Percentiles rank a stretch among this genome's conserved stretches.
Conservation (phyloP, 192 early-diverging fungal species). For the Coemansia sp. region DNA sequence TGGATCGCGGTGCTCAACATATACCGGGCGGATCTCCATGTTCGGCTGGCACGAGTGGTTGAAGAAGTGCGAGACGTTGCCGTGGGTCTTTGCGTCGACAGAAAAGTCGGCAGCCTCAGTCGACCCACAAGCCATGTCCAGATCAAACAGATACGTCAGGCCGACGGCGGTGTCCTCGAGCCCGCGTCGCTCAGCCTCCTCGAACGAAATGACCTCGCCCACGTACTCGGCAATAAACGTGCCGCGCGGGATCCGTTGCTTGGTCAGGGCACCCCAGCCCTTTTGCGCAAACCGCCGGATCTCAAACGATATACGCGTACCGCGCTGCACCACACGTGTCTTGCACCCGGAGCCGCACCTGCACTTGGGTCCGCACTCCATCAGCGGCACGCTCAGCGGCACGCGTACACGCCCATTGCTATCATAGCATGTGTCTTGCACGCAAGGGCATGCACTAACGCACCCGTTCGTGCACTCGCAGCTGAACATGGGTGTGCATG, state of each 20-base stretch:
- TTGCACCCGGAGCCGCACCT: slow-evolving; percentile 32
- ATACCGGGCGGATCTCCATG: slow-evolving; percentile 55
- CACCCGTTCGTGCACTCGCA: slow-evolving; percentile 38
- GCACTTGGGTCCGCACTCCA: slow-evolving; percentile 49
- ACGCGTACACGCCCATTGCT: slow-evolving; percentile 23
- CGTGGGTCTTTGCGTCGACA: slow-evolving; percentile 89
- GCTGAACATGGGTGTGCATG: slow-evolving; percentile 32
- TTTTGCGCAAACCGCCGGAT: slow-evolving; percentile 41
- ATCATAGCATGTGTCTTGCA: slow-evolving; percentile 32
- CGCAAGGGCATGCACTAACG: slow-evolving; percentile 23
- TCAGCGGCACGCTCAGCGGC: slow-evolving; percentile 8
- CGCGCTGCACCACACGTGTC: slow-evolving; percentile 50
- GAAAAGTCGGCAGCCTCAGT: slow-evolving; percentile 93
- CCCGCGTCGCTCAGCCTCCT: slow-evolving; percentile 73
- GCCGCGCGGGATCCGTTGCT: slow-evolving; percentile 37
- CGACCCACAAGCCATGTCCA: slow-evolving; percentile 71
- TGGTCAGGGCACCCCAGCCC: slow-evolving; percentile 53
- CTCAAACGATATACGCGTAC: slow-evolving; percentile 32
- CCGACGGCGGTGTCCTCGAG: slow-evolving; percentile 21
- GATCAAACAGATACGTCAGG: slow-evolving; percentile 67
- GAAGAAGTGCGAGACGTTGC: slow-evolving; percentile 94
- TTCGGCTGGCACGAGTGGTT: slow-evolving; percentile 98
- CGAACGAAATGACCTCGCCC: slow-evolving; percentile 86
- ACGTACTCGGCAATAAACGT: slow-evolving; percentile 95
- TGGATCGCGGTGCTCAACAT: slow-evolving; percentile 81